Conservation (phyloP, 176 grass and related monocot species). For the Aegilops bicornis region DNA sequence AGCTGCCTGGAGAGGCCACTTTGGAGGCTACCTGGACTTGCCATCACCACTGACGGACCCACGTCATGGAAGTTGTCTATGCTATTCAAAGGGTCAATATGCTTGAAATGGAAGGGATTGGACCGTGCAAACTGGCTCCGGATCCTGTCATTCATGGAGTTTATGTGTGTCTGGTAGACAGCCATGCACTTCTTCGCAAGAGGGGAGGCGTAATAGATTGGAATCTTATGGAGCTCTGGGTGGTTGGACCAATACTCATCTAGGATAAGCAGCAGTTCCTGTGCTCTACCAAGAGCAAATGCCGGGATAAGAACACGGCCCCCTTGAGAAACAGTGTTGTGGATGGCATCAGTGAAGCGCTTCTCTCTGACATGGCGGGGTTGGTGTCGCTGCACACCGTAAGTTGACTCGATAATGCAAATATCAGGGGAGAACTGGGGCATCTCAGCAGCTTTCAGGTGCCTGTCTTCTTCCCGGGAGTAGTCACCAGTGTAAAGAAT, state of each 20-base stretch:
- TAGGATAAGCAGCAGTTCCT: slow-evolving; percentile 84
- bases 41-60: slow-evolving; percentile 89
- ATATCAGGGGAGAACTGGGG: slow-evolving; percentile 85
- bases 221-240: slow-evolving; percentile 89
- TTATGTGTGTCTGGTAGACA: slow-evolving; percentile 98
- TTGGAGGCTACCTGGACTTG: slow-evolving; percentile 74
- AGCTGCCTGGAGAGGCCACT: slow-evolving; percentile 90
- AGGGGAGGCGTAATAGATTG: slow-evolving; percentile 94
- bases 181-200: slow-evolving; percentile 95
- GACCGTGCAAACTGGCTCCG: slow-evolving; percentile 81
- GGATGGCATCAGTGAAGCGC: slow-evolving; percentile 84
- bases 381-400: slow-evolving; percentile 87
- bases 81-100: slow-evolving; percentile 87
- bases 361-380: slow-evolving; percentile 69
- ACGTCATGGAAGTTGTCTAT: slow-evolving; percentile 96
- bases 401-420: slow-evolving; percentile 93
- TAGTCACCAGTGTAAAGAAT: slow-evolving; percentile 95
- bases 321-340: slow-evolving; percentile 72
- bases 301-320: slow-evolving; percentile 89
- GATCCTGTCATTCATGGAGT: slow-evolving; percentile 95
- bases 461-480: slow-evolving; percentile 87
- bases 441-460: slow-evolving; percentile 80
- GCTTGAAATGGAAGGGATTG: slow-evolving; percentile 91
- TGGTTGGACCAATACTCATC: slow-evolving; percentile 97
- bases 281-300: slow-evolving; percentile 91